Evolutionary conservation across 805 yeast species (phyloP).

Genomic region (Candida maesae): DNA sequence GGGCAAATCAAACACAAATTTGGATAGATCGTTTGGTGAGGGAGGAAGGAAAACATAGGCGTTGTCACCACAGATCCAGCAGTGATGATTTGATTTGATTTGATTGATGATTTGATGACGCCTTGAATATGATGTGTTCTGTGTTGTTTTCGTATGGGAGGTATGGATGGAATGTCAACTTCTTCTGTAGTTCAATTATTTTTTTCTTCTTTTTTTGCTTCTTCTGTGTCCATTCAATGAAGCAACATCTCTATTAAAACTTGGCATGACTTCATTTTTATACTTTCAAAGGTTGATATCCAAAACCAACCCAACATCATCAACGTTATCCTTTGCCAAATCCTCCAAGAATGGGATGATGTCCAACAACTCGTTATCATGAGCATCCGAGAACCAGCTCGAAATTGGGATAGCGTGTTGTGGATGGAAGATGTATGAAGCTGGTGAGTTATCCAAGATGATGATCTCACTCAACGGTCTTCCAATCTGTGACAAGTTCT

Average conservation of each 20-base stretch:
- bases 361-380: conserved; percentile 92
- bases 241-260: no score
- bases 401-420: conserved; percentile 97
- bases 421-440: conserved; percentile 97
- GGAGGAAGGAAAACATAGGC: no score
- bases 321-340: conserved; percentile 64
- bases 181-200: no score
- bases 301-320: conserved; percentile 80
- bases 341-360: conserved; percentile 89
- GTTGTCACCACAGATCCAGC: neutral
- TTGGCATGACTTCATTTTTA: no score
- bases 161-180: no score
- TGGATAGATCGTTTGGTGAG: no score
- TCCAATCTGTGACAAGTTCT: conserved; percentile 91
- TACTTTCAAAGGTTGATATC: conserved; percentile 57
- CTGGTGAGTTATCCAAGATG: conserved; percentile 95
- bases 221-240: no score
- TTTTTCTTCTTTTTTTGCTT: no score
- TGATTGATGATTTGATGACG: no score
- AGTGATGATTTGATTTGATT: neutral
- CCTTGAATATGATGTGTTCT: neutral
- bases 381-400: conserved; percentile 97
- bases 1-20: no score
- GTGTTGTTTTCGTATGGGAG: no score
- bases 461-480: conserved; percentile 82